phyloP scores from a whole-genome alignment of 1,139 yeast genomes.

The Spathaspora sp. region DNA sequence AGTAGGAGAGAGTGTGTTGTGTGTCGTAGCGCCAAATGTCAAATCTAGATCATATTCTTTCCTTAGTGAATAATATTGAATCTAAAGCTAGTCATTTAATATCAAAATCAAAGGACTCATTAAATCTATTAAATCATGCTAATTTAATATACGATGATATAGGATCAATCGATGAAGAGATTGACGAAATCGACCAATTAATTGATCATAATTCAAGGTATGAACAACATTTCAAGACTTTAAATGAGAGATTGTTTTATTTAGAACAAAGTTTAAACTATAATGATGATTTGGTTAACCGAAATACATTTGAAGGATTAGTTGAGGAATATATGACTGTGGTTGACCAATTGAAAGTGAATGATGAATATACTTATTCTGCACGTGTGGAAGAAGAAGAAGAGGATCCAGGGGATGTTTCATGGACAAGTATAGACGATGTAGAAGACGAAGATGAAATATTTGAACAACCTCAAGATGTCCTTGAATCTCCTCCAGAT shows the following conservation, averaged over 20 bases:
- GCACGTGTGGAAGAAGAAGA: neutral
- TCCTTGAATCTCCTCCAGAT: constrained; percentile 15
- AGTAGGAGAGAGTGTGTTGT: neutral
- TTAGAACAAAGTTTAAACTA: constrained; percentile 34
- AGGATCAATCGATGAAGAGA: constrained; percentile 27
- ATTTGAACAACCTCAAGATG: neutral
- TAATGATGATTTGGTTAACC: constrained; percentile 38
- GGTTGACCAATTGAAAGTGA: constrained; percentile 14
- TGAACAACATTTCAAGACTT: constrained; percentile 28
- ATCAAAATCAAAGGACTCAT: neutral
- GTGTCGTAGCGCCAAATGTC: neutral
- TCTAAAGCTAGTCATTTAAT: constrained; percentile 20
- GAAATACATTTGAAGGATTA: constrained; percentile 51
- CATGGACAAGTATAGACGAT: constrained; percentile 4
- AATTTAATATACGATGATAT: constrained; percentile 22
- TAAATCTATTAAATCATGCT: neutral
- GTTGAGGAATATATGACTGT: constrained; percentile 46
- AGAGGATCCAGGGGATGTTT: neutral
- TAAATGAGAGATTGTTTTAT: constrained; percentile 32
- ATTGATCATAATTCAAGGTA: constrained; percentile 24
- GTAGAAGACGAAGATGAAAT: constrained; percentile 3
- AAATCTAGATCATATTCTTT: constrained; percentile 24
- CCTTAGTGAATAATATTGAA: constrained; percentile 32
- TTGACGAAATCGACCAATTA: constrained; percentile 29
- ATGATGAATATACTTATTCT: constrained; percentile 6